Evolutionary conservation across 176 grass and related monocot species (phyloP).

Genomic region (Miscanthus lutarioriparius): DNA sequence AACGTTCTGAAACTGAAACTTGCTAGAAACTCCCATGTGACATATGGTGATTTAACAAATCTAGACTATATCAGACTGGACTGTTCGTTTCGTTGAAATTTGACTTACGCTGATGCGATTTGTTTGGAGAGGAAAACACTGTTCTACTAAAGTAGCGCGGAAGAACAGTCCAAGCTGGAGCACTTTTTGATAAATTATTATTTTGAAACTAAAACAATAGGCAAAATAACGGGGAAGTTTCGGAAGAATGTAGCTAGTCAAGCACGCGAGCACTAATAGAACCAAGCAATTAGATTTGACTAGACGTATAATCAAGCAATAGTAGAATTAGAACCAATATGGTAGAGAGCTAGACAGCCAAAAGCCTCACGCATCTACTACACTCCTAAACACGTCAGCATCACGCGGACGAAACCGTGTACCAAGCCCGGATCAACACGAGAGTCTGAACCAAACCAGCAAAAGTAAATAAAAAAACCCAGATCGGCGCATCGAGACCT

Average conservation of each 20-base stretch:
- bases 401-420: slow-evolving; percentile 28
- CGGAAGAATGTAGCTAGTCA: background rate
- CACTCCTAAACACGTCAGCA: slow-evolving; percentile 18
- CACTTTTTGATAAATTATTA: background rate
- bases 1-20: background rate
- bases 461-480: background rate
- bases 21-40: background rate
- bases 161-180: too few relatives aligned
- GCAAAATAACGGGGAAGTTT: background rate
- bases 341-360: background rate
- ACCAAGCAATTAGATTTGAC: background rate
- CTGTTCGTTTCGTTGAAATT: too few relatives aligned
- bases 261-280: background rate
- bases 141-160: too few relatives aligned
- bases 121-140: too few relatives aligned
- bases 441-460: background rate
- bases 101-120: too few relatives aligned
- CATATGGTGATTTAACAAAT: background rate
- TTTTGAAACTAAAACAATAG: background rate
- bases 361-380: slow-evolving; percentile 4
- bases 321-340: too few relatives aligned
- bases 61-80: background rate
- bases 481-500: slow-evolving; percentile 44
- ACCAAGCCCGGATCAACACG: slow-evolving; percentile 27
- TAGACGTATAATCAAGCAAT: background rate